These are phyloP conservation scores for Prosopis cineraria DNA, from an alignment of 306 rosid genomes.

Conservation along the genomic window DNA sequence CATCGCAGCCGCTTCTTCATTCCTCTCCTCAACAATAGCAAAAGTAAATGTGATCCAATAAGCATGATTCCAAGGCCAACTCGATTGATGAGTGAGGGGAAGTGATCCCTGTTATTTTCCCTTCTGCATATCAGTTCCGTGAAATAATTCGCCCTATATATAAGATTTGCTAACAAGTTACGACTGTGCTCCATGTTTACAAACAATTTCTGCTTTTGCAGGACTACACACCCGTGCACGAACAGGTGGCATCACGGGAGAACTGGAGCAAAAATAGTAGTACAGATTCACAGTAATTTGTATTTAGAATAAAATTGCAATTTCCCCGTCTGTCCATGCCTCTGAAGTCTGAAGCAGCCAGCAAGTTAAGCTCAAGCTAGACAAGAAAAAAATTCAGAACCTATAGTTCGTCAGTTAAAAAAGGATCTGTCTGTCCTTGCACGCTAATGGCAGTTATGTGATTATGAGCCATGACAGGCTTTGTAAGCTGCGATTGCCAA, in stretches of 20 bases:
- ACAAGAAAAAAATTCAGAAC: neutral
- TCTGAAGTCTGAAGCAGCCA: neutral
- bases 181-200: neutral
- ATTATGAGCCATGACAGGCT: neutral
- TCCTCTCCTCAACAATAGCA: neutral
- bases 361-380: neutral
- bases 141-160: neutral
- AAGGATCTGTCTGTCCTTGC: neutral
- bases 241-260: slow-evolving; percentile 41
- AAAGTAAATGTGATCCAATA: neutral
- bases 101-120: slow-evolving; percentile 4
- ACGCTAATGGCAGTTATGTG: neutral
- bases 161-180: neutral
- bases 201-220: slow-evolving; percentile 15
- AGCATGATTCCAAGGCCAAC: slow-evolving; percentile 14
- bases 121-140: neutral
- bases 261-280: slow-evolving; percentile 33
- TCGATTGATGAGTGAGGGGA: neutral
- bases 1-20: neutral
- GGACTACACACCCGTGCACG: slow-evolving; percentile 31
- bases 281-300: slow-evolving; percentile 1
- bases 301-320: neutral
- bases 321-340: neutral
- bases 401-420: neutral
- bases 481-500: neutral